Percentiles rank a stretch among this genome's conserved stretches.
Evolutionary conservation across 805 yeast species (phyloP).

Genomic region (Suhomyces kilbournensis): DNA sequence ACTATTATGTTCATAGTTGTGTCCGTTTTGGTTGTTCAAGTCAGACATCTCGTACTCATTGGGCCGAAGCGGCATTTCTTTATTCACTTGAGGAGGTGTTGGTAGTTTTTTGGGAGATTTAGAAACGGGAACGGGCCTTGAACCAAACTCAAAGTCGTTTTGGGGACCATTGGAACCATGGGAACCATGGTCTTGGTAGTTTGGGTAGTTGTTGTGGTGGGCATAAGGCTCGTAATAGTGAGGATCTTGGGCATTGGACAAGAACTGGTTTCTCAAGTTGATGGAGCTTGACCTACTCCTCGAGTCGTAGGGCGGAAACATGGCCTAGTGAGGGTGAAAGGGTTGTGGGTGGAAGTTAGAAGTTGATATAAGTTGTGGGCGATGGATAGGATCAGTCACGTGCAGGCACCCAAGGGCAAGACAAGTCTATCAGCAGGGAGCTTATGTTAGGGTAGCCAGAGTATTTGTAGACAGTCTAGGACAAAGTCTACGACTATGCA

Average conservation of each 20-base stretch:
- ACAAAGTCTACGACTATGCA: too few relatives aligned
- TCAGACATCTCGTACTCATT: conserved; percentile 11
- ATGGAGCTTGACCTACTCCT: background rate
- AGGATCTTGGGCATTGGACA: conserved; percentile 13
- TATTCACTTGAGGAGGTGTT: too few relatives aligned
- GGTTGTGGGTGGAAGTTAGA: too few relatives aligned
- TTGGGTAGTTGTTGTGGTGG: background rate
- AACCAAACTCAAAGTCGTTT: background rate
- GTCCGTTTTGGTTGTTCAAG: too few relatives aligned
- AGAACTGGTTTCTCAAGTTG: conserved; percentile 14
- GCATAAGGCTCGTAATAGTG: background rate
- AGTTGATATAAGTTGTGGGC: too few relatives aligned
- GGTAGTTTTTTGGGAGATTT: conserved; percentile 2
- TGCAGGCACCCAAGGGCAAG: too few relatives aligned
- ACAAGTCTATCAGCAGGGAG: too few relatives aligned
- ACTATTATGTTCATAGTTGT: too few relatives aligned
- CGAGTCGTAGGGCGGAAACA: conserved; percentile 1
- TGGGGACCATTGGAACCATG: background rate
- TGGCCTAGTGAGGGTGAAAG: too few relatives aligned
- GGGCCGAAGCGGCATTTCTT: conserved; percentile 3
- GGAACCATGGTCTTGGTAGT: background rate
- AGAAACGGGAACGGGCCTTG: background rate
- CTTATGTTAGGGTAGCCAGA: too few relatives aligned
- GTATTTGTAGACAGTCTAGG: too few relatives aligned
- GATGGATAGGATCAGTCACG: too few relatives aligned